Conservation (phyloP, 768 basidiomycete species). For the Tulasnella sp. region DNA sequence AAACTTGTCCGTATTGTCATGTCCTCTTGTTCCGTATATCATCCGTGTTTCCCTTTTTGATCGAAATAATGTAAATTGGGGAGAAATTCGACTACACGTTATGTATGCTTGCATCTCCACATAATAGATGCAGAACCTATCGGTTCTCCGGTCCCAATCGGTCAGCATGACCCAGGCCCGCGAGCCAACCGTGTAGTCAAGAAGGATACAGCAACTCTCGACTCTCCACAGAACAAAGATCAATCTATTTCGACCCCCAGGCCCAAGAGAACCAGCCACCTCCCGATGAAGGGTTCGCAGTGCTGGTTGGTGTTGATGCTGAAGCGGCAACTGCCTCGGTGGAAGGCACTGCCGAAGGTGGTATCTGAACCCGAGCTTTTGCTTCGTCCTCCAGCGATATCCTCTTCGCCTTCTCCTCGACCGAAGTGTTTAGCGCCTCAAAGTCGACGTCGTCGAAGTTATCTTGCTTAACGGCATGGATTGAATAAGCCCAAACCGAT, state of each 20-base stretch:
- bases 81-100: background rate
- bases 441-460: conserved; percentile 84
- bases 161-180: background rate
- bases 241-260: background rate
- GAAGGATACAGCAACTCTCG: background rate
- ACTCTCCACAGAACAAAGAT: background rate
- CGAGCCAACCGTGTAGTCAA: background rate
- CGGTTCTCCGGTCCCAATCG: background rate
- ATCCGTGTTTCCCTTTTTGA: background rate
- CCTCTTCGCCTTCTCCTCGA: conserved; percentile 34
- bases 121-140: background rate
- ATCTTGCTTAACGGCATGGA: conserved; percentile 90
- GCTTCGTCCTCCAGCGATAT: conserved; percentile 39
- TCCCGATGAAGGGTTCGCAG: conserved; percentile 33
- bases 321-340: background rate
- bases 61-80: background rate
- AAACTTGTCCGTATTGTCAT: background rate
- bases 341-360: background rate
- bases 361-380: background rate
- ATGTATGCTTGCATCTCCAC: background rate
- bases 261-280: conserved; percentile 33
- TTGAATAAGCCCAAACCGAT: conserved; percentile 88
- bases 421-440: conserved; percentile 58
- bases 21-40: background rate
- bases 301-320: conserved; percentile 31